phyloP scores from a whole-genome alignment of 2,329 filamentous ascomycete species.

The Colletotrichum sp. region DNA sequence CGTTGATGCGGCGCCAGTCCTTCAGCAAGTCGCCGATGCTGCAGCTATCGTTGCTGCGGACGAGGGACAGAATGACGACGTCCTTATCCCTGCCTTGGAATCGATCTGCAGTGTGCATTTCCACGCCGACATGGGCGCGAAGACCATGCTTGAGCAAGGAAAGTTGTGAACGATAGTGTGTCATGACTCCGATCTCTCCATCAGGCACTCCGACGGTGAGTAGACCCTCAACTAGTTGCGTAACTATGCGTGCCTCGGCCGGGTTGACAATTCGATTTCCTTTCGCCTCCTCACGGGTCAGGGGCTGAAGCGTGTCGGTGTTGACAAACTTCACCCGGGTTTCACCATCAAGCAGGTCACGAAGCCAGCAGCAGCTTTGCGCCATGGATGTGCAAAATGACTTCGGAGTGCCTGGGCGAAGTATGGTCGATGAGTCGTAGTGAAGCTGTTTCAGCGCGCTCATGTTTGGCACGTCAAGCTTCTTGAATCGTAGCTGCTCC shows the following conservation, averaged over 20 bases:
- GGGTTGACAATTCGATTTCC: constrained; percentile 90
- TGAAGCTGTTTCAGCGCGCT: constrained; percentile 65
- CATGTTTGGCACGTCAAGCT: constrained; percentile 72
- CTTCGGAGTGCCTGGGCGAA: constrained; percentile 43
- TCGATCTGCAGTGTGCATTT: constrained; percentile 96
- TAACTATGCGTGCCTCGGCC: constrained; percentile 78
- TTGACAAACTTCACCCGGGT: constrained; percentile 87
- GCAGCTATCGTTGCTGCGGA: constrained; percentile 82
- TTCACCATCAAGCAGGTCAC: constrained; percentile 70
- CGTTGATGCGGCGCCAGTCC: constrained; percentile 93
- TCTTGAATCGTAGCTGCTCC: constrained; percentile 71
- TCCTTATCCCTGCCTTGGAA: constrained; percentile 98
- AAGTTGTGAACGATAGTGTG: constrained; percentile 93
- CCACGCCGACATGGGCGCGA: constrained; percentile 66
- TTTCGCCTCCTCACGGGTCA: constrained; percentile 73
- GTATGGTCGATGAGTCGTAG: constrained; percentile 54
- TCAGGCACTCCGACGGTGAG: constrained; percentile 77
- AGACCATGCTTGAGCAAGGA: constrained; percentile 79
- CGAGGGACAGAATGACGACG: constrained; percentile 84
- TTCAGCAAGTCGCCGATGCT: constrained; percentile 89
- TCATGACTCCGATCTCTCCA: constrained; percentile 89
- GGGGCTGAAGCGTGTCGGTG: constrained; percentile 75
- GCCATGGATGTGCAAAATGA: constrained; percentile 61
- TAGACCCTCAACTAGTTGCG: constrained; percentile 81
- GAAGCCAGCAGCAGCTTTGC: constrained; percentile 74